phyloP scores from a whole-genome alignment of 371 early-diverging fungal genomes.

The Mucor lusitanicus region DNA sequence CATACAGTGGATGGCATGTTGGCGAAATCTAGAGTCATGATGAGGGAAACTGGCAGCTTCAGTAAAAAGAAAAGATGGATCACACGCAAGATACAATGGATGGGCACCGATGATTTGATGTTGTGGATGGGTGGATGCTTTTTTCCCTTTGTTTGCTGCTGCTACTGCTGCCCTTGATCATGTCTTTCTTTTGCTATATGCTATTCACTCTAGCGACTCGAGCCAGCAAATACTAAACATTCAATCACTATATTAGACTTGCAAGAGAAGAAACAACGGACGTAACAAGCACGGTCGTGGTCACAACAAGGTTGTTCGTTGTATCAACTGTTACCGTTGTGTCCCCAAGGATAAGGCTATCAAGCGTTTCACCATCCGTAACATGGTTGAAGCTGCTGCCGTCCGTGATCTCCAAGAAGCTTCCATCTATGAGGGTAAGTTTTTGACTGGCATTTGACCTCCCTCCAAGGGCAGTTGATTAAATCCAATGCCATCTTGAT shows the following conservation, averaged over 20 bases:
- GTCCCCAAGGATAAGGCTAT: conserved; percentile 99
- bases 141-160: neutral
- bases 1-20: neutral
- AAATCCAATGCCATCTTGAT: neutral
- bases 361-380: conserved; percentile 97
- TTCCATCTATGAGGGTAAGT: conserved; percentile 87
- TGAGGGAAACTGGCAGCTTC: neutral
- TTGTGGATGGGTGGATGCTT: neutral
- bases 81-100: neutral
- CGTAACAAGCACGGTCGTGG: conserved; percentile 99
- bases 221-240: neutral
- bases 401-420: conserved; percentile 96
- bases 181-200: neutral
- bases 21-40: neutral
- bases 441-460: neutral
- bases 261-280: conserved; percentile 99
- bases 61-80: neutral
- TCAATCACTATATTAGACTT: conserved; percentile 59
- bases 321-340: conserved; percentile 98
- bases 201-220: neutral
- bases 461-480: no score
- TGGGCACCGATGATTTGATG: conserved; percentile 10
- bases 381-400: conserved; percentile 98
- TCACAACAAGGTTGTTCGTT: conserved; percentile 94
- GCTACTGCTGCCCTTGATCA: neutral